These are phyloP conservation scores for Plasmopara muralis DNA, from an alignment of 352 stramenopile genomes.

Conservation along the genomic window DNA sequence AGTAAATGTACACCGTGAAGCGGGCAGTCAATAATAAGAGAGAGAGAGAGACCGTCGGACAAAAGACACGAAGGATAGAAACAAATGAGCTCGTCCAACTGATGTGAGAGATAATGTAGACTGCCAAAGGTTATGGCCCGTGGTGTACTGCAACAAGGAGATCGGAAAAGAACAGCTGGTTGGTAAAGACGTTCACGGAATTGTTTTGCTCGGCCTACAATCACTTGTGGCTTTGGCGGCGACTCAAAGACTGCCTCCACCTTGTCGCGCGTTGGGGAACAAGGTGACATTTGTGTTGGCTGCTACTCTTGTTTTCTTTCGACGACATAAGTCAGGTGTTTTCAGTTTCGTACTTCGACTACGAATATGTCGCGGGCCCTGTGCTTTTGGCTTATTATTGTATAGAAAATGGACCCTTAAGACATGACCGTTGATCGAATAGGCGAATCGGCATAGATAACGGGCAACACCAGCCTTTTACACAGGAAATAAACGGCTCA, in stretches of 20 bases:
- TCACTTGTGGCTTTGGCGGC: slow-evolving; percentile 3
- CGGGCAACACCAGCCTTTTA: background rate
- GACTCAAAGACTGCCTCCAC: slow-evolving; percentile 8
- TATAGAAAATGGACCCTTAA: background rate
- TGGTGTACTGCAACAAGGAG: slow-evolving; percentile 4
- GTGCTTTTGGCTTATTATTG: too few relatives aligned
- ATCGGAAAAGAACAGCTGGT: slow-evolving; percentile 8
- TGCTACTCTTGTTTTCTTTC: slow-evolving; percentile 8
- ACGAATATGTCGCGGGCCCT: slow-evolving; percentile 1
- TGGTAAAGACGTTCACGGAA: slow-evolving; percentile 2
- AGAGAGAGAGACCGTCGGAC: slow-evolving; percentile 8
- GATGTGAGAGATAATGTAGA: background rate
- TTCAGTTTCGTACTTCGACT: slow-evolving; percentile 5
- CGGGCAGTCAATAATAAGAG: background rate
- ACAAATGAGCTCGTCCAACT: slow-evolving; percentile 19
- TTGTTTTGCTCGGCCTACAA: slow-evolving; percentile 2
- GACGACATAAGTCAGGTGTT: slow-evolving; percentile 4
- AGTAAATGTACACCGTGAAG: background rate
- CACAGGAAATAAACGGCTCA: too few relatives aligned
- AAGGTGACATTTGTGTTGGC: slow-evolving; percentile 2
- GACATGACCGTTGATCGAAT: slow-evolving; percentile 15
- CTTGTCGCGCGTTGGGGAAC: background rate
- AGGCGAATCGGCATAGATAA: slow-evolving; percentile 4
- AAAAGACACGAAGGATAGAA: background rate
- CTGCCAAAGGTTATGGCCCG: background rate